Conservation (phyloP, 441 rosid genomes). For the Pelargonium fulgidum region DNA sequence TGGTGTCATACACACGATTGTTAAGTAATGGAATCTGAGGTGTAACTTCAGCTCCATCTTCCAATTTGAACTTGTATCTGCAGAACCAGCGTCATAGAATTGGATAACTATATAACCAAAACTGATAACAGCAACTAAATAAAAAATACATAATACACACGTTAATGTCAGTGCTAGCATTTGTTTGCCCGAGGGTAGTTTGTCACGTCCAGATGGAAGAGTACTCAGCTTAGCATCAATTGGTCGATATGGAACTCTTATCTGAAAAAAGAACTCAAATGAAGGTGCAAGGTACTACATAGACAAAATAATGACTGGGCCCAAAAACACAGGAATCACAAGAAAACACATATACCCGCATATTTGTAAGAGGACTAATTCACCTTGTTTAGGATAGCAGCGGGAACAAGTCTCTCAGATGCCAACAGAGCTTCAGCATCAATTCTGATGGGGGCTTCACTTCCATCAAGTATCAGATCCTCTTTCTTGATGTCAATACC, state of each 20-base stretch:
- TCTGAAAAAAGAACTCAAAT: constrained; percentile 35
- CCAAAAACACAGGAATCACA: constrained; percentile 13
- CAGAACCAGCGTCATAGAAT: constrained; percentile 25
- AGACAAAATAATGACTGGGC: constrained; percentile 12
- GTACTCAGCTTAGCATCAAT: constrained; percentile 65
- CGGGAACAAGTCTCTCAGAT: constrained; percentile 67
- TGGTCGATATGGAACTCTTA: constrained; percentile 84
- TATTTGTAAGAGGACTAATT: constrained; percentile 12
- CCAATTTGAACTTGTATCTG: constrained; percentile 91
- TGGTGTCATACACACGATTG: constrained; percentile 91
- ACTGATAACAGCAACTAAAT: constrained; percentile 15
- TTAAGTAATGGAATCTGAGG: constrained; percentile 87
- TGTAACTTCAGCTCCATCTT: constrained; percentile 82
- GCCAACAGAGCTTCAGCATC: constrained; percentile 73
- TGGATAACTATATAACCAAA: constrained; percentile 6
- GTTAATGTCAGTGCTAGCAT: constrained; percentile 76
- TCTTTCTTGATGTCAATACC: constrained; percentile 73
- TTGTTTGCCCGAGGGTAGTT: constrained; percentile 87
- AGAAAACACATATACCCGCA: constrained; percentile 9
- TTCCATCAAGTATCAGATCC: constrained; percentile 83
- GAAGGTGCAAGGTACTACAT: constrained; percentile 7
- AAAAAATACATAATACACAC: constrained; percentile 37
- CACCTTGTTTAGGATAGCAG: constrained; percentile 77
- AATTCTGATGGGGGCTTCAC: constrained; percentile 88
- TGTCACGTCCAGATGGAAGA: constrained; percentile 68